These are phyloP conservation scores for Nemania sp. DNA, from an alignment of 2,329 filamentous ascomycete species.

Conservation along the genomic window DNA sequence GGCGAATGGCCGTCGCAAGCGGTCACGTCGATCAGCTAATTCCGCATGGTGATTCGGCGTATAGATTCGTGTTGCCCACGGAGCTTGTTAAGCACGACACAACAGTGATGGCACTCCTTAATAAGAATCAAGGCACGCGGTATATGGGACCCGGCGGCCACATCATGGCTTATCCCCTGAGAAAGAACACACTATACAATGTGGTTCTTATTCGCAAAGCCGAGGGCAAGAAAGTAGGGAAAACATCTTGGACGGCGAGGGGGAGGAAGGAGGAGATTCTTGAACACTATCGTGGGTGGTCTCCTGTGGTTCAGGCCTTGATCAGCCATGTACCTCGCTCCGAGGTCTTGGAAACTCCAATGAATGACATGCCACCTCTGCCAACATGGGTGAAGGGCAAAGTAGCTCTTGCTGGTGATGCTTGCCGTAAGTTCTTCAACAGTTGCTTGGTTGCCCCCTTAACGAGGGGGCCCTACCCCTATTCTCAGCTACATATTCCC, in stretches of 20 bases:
- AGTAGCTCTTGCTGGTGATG: slow-evolving; percentile 39
- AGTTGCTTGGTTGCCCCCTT: not conserved
- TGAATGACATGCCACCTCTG: slow-evolving; percentile 71
- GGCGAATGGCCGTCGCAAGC: slow-evolving; percentile 55
- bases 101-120: slow-evolving; percentile 66
- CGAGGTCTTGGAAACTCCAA: slow-evolving; percentile 74
- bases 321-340: slow-evolving; percentile 20
- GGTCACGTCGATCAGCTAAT: slow-evolving; percentile 55
- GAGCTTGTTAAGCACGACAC: slow-evolving; percentile 60
- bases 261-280: slow-evolving; percentile 72
- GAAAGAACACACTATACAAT: slow-evolving; percentile 74
- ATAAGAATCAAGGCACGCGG: slow-evolving; percentile 67
- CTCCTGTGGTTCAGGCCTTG: slow-evolving; percentile 27
- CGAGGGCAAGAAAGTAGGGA: slow-evolving; percentile 60
- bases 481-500: not conserved
- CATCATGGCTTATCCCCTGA: slow-evolving; percentile 72
- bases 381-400: slow-evolving; percentile 65
- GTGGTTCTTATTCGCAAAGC: slow-evolving; percentile 72
- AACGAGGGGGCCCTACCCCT: no score
- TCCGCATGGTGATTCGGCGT: slow-evolving; percentile 65
- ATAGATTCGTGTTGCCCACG: slow-evolving; percentile 64
- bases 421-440: slow-evolving; percentile 30
- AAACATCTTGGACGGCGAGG: slow-evolving; percentile 72
- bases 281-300: slow-evolving; percentile 58
- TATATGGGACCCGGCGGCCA: slow-evolving; percentile 49